Conservation (phyloP, 441 rosid species). For the Geranium incanum region DNA sequence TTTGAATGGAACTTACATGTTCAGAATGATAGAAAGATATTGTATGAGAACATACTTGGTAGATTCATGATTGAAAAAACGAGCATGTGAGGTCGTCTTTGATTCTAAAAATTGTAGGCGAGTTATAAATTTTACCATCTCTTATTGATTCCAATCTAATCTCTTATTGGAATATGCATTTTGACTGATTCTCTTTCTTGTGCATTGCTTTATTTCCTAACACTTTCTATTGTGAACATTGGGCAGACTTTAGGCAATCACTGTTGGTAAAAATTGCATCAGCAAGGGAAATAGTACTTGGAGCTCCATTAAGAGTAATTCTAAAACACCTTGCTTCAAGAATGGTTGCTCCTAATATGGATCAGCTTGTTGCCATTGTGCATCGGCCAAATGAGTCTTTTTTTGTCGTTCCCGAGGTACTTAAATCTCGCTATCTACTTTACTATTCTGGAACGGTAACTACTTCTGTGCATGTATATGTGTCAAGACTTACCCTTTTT, state of each 20-base stretch:
- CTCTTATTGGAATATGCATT: neutral
- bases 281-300: conserved; percentile 78
- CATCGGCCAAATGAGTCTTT: conserved; percentile 91
- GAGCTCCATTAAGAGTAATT: conserved; percentile 73
- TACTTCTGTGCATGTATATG: neutral
- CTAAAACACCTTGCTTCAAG: conserved; percentile 71
- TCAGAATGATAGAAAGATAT: conserved; percentile 1
- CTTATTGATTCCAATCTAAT: neutral
- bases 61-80: neutral
- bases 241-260: conserved; percentile 50
- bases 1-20: neutral
- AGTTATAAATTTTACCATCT: neutral
- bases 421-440: neutral
- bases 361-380: conserved; percentile 65
- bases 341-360: conserved; percentile 49
- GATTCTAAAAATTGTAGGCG: neutral
- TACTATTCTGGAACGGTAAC: neutral
- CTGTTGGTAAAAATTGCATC: conserved; percentile 76
- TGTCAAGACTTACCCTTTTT: neutral
- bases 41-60: neutral
- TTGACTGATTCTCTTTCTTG: neutral
- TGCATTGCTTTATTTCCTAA: conserved; percentile 13
- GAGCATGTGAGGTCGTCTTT: neutral
- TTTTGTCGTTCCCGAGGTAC: conserved; percentile 78
- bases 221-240: conserved; percentile 17